Base-by-base conservation (phyloP, 2,329 filamentous ascomycete genomes). In the Aspergillus texensis region DNA sequence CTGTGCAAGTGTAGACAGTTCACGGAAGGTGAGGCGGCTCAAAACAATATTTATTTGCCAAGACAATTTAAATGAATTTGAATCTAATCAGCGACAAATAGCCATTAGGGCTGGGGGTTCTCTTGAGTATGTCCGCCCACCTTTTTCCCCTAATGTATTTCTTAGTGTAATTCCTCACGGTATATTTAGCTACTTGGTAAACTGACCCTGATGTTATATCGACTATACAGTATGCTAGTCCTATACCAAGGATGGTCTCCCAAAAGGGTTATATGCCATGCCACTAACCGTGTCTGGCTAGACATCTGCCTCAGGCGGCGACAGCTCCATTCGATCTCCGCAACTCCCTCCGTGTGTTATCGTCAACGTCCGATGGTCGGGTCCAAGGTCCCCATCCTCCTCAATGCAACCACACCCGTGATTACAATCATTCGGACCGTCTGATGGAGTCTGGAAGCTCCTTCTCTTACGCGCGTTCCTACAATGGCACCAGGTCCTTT, bases 401-500 rank as follows among this genome's bases (percentile, higher is more conserved):
- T 61, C 64, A 60, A 66, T 68, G 66, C 65, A 26, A 43, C 64
- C 54, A 39, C 57, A 53, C 21, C 48, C 34, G 43, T 68, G 61
- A 64, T 56, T 45, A 26, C 57, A 41, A 26, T 53, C 48, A 28
- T 62, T 28, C 34, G 41, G 32, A 43, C 59, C 65, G 60, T 65
- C 66, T 59, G 68, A 73, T 71, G 73, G 70, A 71, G 66, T 61
- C 65, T 61, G 63, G 39, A 50, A 61, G 45, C 57, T 66, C 62
- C 50, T 21, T 34, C 9, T 50, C 41, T 32, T 21, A 64, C 41
- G 60, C 58, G 61, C 59, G 55, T 60, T 62, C 36, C 52, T 46
- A 69, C 58, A 62, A 78, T 78, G 75, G 70, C 71, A 62, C 68
- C 69, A 53, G 67, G 72, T 64, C 62, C 72, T 60, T 63, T 67